A percentile compares a stretch with the other conserved stretches of the same genome.
These are phyloP conservation scores for Mycena sanguinolenta DNA, from an alignment of 768 basidiomycete genomes.

Conservation along the genomic window DNA sequence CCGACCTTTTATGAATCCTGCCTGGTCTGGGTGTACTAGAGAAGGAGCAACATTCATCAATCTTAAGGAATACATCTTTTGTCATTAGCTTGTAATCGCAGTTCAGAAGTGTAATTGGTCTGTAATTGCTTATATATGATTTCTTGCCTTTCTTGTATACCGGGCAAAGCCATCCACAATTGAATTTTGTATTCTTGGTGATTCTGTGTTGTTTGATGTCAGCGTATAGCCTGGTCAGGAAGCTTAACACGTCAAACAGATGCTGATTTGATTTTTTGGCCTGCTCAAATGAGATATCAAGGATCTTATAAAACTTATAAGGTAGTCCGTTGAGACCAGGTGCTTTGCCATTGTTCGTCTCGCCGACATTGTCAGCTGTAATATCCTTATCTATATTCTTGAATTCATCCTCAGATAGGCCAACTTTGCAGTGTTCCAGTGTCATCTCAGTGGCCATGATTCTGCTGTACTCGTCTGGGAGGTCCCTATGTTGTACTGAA, in stretches of 20 bases:
- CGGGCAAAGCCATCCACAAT: neutral
- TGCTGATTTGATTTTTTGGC: no score
- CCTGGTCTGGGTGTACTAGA: neutral
- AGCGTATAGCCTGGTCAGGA: no score
- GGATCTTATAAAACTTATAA: neutral
- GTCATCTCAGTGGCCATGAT: neutral
- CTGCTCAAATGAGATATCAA: no score
- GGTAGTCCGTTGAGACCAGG: neutral
- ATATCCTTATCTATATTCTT: neutral
- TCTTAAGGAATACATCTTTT: neutral
- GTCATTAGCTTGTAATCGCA: neutral
- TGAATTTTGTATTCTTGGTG: neutral
- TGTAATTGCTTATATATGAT: neutral
- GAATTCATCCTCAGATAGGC: neutral
- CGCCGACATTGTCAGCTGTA: neutral
- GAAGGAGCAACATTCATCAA: neutral
- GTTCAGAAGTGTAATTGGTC: neutral
- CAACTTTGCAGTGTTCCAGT: neutral
- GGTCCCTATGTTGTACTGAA: neutral
- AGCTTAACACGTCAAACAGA: no score
- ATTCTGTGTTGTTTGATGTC: neutral
- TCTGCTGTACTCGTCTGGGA: neutral
- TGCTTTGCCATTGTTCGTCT: neutral
- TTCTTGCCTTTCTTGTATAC: constrained; percentile 2
- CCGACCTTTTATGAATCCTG: neutral